Conservation (phyloP, 257 asterid species). For the Thymus mandschuricus region DNA sequence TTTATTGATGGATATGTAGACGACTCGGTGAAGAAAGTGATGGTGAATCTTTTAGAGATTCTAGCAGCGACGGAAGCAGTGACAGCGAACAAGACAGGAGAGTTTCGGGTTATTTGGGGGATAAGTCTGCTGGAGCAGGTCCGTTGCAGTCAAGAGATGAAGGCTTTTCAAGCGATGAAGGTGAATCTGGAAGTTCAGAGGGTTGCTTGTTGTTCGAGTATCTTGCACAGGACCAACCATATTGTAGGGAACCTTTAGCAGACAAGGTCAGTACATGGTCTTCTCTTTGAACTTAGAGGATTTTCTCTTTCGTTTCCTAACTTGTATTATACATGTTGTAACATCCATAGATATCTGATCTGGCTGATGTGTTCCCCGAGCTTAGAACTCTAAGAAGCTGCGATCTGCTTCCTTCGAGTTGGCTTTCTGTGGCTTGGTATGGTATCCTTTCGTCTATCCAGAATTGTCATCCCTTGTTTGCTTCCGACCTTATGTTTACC, state of each 20-base stretch:
- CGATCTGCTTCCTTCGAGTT: constrained; percentile 76
- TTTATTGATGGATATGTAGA: constrained; percentile 41
- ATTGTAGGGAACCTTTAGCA: constrained; percentile 79
- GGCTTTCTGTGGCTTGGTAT: constrained; percentile 98
- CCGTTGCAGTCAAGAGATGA: constrained; percentile 50
- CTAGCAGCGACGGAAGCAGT: constrained; percentile 90
- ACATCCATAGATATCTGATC: constrained; percentile 61
- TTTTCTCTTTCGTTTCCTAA: constrained; percentile 24
- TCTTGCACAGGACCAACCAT: constrained; percentile 70
- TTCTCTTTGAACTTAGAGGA: background rate
- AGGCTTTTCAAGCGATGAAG: constrained; percentile 86
- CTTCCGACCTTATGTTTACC: background rate
- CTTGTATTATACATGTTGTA: background rate
- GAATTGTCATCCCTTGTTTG: constrained; percentile 5
- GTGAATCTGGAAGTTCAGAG: constrained; percentile 80
- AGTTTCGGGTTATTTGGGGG: constrained; percentile 42
- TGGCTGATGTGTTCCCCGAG: constrained; percentile 63
- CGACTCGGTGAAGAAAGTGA: constrained; percentile 86
- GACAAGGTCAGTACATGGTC: constrained; percentile 42
- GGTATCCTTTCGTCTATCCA: background rate
- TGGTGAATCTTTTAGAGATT: constrained; percentile 71
- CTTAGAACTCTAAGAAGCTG: constrained; percentile 75
- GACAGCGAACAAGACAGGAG: constrained; percentile 76
- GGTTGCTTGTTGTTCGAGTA: constrained; percentile 77
- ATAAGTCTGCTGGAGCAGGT: constrained; percentile 39